Conservation (phyloP, 345 rosid species). For the Streptanthus diversifolius region DNA sequence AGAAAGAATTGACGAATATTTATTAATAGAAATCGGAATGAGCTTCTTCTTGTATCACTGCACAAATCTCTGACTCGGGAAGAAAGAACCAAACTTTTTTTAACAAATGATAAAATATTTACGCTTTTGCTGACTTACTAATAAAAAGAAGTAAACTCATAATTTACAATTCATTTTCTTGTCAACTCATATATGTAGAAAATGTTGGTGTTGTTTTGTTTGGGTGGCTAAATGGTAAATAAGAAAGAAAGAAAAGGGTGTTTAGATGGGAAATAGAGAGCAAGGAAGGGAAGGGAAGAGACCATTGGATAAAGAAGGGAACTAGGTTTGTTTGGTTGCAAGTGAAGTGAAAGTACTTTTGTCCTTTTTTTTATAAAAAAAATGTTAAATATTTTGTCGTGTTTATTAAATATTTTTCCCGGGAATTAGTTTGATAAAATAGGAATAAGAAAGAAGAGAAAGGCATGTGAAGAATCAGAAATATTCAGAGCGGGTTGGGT, state of each 20-base stretch:
- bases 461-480: slow-evolving; percentile 38
- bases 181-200: background rate
- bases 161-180: background rate
- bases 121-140: background rate
- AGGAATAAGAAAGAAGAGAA: slow-evolving; percentile 6
- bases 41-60: slow-evolving; percentile 24
- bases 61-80: slow-evolving; percentile 26
- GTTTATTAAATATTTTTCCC: background rate
- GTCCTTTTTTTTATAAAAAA: slow-evolving; percentile 13
- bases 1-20: background rate
- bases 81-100: slow-evolving; percentile 7
- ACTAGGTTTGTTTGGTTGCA: slow-evolving; percentile 39
- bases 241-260: slow-evolving; percentile 18
- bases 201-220: background rate
- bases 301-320: slow-evolving; percentile 43
- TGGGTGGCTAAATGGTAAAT: slow-evolving; percentile 20
- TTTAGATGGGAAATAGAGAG: slow-evolving; percentile 24
- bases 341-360: slow-evolving; percentile 35
- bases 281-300: slow-evolving; percentile 18
- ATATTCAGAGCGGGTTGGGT: slow-evolving; percentile 30
- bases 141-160: background rate
- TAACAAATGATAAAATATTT: background rate
- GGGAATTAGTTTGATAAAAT: background rate
- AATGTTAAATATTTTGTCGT: slow-evolving; percentile 20
- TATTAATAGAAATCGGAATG: slow-evolving; percentile 6